A percentile compares a stretch with the other conserved stretches of the same genome.
These are phyloP conservation scores for Heliosperma pusillum DNA, from an alignment of 148 eudicot species.

Conservation along the genomic window DNA sequence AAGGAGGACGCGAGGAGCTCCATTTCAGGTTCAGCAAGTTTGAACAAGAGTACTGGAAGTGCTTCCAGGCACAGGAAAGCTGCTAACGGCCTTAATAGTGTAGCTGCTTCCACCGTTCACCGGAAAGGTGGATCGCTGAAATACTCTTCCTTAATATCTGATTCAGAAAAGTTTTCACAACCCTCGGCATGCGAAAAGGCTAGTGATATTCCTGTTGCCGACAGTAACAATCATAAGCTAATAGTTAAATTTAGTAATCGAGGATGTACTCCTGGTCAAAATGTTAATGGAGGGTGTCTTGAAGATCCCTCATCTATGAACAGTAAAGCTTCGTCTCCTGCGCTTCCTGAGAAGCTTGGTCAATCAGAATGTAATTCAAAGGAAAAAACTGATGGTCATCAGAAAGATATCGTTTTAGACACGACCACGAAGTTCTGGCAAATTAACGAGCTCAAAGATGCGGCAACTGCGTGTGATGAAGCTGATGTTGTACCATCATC, in stretches of 20 bases:
- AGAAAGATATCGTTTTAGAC: constrained; percentile 23
- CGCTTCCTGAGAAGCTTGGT: constrained; percentile 45
- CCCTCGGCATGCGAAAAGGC: constrained; percentile 9
- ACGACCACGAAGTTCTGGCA: constrained; percentile 37
- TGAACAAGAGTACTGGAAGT: constrained; percentile 41
- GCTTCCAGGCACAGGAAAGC: constrained; percentile 50
- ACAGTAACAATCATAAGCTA: constrained; percentile 53
- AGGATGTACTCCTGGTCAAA: constrained; percentile 59
- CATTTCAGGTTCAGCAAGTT: constrained; percentile 44
- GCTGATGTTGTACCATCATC: constrained; percentile 34
- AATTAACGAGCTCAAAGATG: constrained; percentile 32
- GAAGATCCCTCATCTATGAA: constrained; percentile 50
- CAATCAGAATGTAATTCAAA: constrained; percentile 32
- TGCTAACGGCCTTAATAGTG: constrained; percentile 41
- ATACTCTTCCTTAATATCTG: constrained; percentile 31
- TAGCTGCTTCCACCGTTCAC: constrained; percentile 33
- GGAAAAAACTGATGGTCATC: constrained; percentile 9
- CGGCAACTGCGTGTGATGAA: constrained; percentile 27
- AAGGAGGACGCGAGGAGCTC: constrained; percentile 65
- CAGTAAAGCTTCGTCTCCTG: constrained; percentile 59
- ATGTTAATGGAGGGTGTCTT: constrained; percentile 34
- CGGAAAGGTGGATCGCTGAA: constrained; percentile 31
- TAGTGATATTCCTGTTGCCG: constrained; percentile 38
- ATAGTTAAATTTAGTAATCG: constrained; percentile 74
- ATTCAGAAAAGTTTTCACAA: constrained; percentile 43